Evolutionary conservation across 2,329 filamentous ascomycete genomes (phyloP), one percentile per base, ranked within the genome.

Genomic region (Zymoseptoria pseudotritici): DNA sequence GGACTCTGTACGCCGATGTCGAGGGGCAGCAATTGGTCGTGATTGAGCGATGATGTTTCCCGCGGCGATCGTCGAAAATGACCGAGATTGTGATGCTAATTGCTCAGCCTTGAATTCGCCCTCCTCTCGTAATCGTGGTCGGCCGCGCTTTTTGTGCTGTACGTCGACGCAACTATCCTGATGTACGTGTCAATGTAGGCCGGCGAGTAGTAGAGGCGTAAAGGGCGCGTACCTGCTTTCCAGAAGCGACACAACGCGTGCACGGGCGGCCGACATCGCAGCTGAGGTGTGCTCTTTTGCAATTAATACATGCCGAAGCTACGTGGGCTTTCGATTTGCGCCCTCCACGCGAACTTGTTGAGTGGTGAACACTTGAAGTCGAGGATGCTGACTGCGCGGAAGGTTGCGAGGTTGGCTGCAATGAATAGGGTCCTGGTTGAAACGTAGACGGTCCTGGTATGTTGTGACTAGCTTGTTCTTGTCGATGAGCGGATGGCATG

Each of bases 271-370:
- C 87, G 55, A 88, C 75, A 70, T 83, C 80, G 67, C 80, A 83
- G 63, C 80, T 81, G 64, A 94, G 81, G 82, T 94, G 90, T 46
- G 90, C 90, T 73, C 85, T 86, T 73, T 93, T 93, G 77, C 90
- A 94, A 61, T 91, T 90, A 66, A 93, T 86, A 72, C 90, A 94
- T 24, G 90, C 90, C 42, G 89, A 92, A 55, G 89, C 88, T 57
- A 93, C 90, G 77, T 94, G 90, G 13, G 88, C 88, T 63, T 73
- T 75, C 17, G 70, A 64, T 56, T 70, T 71, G 6, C 70, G 67
- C 7, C 66, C 68, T 19, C 65, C 63, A 24, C 64, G 64, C 9
- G 60, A 60, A 31, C 55, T 57, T 10, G 60, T 57, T 21, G 63
- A 55, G 70, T 56, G 36, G 17, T 62, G 62, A 53, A 67, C 56